These are phyloP conservation scores for Fusarium sp. DNA, from an alignment of 2,329 filamentous ascomycete genomes.

Conservation along the genomic window DNA sequence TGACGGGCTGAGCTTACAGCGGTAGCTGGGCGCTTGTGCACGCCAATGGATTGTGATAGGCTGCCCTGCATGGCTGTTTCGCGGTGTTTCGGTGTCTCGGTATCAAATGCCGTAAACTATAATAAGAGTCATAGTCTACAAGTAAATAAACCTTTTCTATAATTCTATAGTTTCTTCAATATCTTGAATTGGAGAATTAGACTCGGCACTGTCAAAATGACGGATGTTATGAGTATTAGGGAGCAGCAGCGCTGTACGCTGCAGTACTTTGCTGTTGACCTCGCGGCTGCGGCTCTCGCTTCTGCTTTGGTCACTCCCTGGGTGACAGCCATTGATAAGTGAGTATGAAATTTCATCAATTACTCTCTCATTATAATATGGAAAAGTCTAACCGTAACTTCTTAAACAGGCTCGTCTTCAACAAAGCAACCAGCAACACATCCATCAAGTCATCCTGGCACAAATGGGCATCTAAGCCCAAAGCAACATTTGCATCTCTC, in stretches of 20 bases:
- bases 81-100: constrained; percentile 14
- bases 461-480: constrained; percentile 39
- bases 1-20: constrained; percentile 9
- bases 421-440: constrained; percentile 37
- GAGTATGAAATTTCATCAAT: background rate
- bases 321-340: constrained; percentile 44
- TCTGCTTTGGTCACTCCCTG: constrained; percentile 42
- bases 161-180: background rate
- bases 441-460: constrained; percentile 37
- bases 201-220: constrained; percentile 22
- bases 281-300: constrained; percentile 37
- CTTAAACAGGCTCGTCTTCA: constrained; percentile 32
- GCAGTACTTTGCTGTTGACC: constrained; percentile 41
- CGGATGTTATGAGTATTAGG: constrained; percentile 39
- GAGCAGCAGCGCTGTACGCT: constrained; percentile 40
- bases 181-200: background rate
- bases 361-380: background rate
- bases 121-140: constrained; percentile 21
- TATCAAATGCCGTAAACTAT: background rate
- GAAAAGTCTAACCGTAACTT: background rate
- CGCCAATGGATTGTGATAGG: constrained; percentile 1
- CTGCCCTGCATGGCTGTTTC: constrained; percentile 3
- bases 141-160: fast-evolving
- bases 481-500: constrained; percentile 32
- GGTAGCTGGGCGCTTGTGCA: background rate